Evolutionary conservation across 192 early-diverging fungal genomes (phyloP).

Genomic region (Borealophlyctis nickersoniae): DNA sequence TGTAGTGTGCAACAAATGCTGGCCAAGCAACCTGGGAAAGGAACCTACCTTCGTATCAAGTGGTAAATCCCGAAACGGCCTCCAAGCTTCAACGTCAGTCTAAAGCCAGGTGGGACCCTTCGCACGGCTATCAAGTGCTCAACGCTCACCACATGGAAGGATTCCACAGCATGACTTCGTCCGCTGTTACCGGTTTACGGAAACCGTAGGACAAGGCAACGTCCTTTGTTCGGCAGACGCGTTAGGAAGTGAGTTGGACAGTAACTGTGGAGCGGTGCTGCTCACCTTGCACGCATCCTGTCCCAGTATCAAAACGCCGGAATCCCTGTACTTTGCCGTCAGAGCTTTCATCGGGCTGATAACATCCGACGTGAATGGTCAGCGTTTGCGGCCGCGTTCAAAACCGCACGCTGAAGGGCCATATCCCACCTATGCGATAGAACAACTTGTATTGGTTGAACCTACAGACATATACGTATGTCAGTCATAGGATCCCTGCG

Average conservation of each 20-base stretch:
- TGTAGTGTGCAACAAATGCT: too few relatives aligned
- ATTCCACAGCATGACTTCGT: conserved; percentile 66
- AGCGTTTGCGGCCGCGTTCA: conserved; percentile 40
- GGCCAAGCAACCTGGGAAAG: too few relatives aligned
- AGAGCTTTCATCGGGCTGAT: conserved; percentile 80
- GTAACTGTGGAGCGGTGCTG: too few relatives aligned
- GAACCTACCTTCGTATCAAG: background rate
- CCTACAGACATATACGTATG: too few relatives aligned
- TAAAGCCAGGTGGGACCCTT: too few relatives aligned
- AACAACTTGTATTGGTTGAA: background rate
- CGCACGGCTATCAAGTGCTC: too few relatives aligned
- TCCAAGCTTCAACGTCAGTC: too few relatives aligned
- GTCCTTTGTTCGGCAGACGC: conserved; percentile 13
- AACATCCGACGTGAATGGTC: conserved; percentile 65
- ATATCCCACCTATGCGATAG: conserved; percentile 5
- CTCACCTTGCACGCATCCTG: conserved; percentile 26
- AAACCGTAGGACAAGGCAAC: conserved; percentile 67
- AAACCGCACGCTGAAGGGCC: too few relatives aligned
- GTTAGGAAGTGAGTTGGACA: background rate
- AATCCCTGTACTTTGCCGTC: conserved; percentile 54
- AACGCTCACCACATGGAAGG: conserved; percentile 66
- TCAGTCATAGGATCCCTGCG: too few relatives aligned
- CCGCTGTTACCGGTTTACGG: conserved; percentile 57
- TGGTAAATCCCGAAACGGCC: conserved; percentile 49
- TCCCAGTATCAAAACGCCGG: conserved; percentile 74